These are phyloP conservation scores for Gilbertella persicaria DNA, from an alignment of 371 early-diverging fungal genomes.

Conservation along the genomic window DNA sequence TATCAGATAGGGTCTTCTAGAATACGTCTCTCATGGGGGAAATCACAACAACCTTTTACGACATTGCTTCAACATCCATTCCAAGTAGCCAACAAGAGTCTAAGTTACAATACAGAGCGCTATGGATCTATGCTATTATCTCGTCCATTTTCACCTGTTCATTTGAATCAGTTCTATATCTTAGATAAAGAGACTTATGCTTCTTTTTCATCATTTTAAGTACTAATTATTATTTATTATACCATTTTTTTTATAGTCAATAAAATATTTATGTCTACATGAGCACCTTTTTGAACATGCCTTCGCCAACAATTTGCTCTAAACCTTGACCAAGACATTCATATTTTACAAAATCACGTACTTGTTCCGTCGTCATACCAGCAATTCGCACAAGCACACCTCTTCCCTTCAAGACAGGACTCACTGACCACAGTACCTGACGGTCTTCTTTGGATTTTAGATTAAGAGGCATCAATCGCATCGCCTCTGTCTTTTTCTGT, in stretches of 20 bases:
- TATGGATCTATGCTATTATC: no score
- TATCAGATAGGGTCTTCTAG: conserved; percentile 78
- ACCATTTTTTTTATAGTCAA: no score
- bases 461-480: conserved; percentile 32
- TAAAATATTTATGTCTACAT: no score
- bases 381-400: conserved; percentile 46
- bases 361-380: conserved; percentile 48
- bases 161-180: no score
- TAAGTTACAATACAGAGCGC: no score
- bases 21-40: conserved; percentile 90
- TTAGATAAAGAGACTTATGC: no score
- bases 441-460: conserved; percentile 23
- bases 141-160: no score
- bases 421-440: conserved; percentile 39
- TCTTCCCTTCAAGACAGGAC: conserved; percentile 30
- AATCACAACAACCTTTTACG: no score
- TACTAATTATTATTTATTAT: no score
- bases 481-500: conserved; percentile 27
- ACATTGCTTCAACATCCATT: no score
- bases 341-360: conserved; percentile 46
- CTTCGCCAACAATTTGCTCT: conserved; percentile 36
- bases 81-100: no score
- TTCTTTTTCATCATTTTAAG: no score
- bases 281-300: conserved; percentile 45
- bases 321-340: conserved; percentile 36